These are phyloP conservation scores for Trametes versicolor DNA, from an alignment of 1,284 basidiomycete genomes.

Conservation along the genomic window DNA sequence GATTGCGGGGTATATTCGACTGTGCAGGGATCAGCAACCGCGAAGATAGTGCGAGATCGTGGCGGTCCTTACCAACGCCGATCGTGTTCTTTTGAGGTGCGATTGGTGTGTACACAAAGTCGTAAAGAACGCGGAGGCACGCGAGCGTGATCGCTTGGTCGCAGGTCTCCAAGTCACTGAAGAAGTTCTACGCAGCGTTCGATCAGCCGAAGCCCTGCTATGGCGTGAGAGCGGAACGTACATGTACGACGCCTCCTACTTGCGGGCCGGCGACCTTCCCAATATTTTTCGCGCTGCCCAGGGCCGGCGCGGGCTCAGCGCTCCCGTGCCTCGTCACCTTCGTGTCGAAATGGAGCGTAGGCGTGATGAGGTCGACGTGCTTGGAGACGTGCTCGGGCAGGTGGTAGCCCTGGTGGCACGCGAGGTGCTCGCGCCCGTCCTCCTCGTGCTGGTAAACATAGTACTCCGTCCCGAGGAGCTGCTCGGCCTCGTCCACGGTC, in stretches of 20 bases:
- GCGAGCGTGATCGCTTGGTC: constrained; percentile 57
- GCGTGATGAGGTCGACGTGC: constrained; percentile 38
- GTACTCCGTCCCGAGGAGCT: constrained; percentile 56
- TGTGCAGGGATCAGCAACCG: constrained; percentile 13
- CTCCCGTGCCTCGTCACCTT: constrained; percentile 25
- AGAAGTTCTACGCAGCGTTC: constrained; percentile 19
- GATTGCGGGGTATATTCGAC: constrained; percentile 62
- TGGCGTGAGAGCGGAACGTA: constrained; percentile 46
- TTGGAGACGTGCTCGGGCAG: constrained; percentile 36
- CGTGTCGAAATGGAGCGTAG: constrained; percentile 39
- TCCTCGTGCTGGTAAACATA: constrained; percentile 51
- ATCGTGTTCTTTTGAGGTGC: constrained; percentile 57
- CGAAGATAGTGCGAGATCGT: constrained; percentile 36
- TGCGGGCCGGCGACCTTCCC: constrained; percentile 22
- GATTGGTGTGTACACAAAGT: constrained; percentile 54
- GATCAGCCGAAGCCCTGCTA: not conserved
- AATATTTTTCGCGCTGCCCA: constrained; percentile 24
- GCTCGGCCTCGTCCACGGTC: constrained; percentile 56
- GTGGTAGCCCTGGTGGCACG: constrained; percentile 33
- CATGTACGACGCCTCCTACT: constrained; percentile 53
- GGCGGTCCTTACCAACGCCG: constrained; percentile 52
- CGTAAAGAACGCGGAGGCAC: constrained; percentile 63
- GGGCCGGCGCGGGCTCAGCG: constrained; percentile 12
- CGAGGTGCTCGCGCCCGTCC: constrained; percentile 31
- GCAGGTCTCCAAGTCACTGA: constrained; percentile 44